phyloP scores from a whole-genome alignment of 2,329 filamentous ascomycete genomes.

The Lojkania enalia region DNA sequence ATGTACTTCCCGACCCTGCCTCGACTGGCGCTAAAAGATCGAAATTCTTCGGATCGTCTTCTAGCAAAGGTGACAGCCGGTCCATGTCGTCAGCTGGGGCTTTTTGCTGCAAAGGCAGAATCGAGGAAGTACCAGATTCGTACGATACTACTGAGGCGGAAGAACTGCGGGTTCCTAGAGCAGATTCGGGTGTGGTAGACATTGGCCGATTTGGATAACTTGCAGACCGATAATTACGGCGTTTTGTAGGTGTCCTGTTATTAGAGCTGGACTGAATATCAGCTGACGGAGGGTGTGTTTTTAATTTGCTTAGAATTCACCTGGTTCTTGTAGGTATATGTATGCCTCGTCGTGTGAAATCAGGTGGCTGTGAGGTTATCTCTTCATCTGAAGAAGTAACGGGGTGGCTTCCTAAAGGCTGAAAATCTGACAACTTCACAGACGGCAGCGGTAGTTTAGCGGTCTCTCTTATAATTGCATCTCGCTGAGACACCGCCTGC shows the following conservation, averaged over 20 bases:
- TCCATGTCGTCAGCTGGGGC: constrained; percentile 47
- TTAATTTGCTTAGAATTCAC: constrained; percentile 21
- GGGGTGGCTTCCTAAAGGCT: constrained; percentile 25
- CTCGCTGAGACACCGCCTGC: constrained; percentile 26
- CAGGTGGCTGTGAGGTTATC: constrained; percentile 32
- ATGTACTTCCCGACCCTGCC: constrained; percentile 35
- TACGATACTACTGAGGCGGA: constrained; percentile 42
- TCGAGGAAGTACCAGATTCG: constrained; percentile 38
- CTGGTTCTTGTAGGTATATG: constrained; percentile 44
- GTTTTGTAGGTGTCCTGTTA: constrained; percentile 22
- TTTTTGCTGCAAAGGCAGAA: constrained; percentile 50
- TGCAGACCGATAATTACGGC: constrained; percentile 18
- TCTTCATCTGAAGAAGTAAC: constrained; percentile 29
- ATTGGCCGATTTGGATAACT: constrained; percentile 16
- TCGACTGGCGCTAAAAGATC: constrained; percentile 55
- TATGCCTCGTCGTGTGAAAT: constrained; percentile 42
- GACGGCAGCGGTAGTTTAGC: constrained; percentile 19
- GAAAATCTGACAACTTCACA: constrained; percentile 12
- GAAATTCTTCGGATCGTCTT: constrained; percentile 58
- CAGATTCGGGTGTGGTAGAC: constrained; percentile 23
- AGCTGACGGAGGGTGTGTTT: constrained; percentile 11
- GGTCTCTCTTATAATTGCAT: constrained; percentile 23
- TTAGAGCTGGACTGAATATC: constrained; percentile 27
- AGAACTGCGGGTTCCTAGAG: constrained; percentile 29
- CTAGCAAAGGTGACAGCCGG: constrained; percentile 52